Percentiles rank a stretch among this genome's conserved stretches.
Conservation (phyloP, 495 filamentous ascomycete species). For the Glonium stellatum region DNA sequence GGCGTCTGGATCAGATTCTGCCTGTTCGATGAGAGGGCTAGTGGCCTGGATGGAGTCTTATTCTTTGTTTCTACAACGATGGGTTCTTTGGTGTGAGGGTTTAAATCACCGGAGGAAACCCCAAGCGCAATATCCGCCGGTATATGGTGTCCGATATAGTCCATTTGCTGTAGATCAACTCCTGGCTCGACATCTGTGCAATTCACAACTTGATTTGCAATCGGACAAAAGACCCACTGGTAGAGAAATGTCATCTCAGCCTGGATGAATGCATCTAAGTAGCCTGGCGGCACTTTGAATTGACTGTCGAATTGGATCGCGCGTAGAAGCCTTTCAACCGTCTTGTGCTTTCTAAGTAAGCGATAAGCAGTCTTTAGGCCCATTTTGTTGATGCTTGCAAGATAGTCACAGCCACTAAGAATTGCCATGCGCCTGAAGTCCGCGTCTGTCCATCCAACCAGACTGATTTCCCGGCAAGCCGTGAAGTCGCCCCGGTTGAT, state of each 20-base stretch:
- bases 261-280: slow-evolving; percentile 67
- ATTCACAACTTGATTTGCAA: slow-evolving; percentile 60
- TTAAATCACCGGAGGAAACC: slow-evolving; percentile 76
- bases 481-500: slow-evolving; percentile 83
- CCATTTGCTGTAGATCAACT: slow-evolving; percentile 56
- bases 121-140: slow-evolving; percentile 61
- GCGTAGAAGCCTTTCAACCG: slow-evolving; percentile 70
- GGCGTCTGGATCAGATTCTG: slow-evolving; percentile 36
- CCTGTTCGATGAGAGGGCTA: slow-evolving; percentile 11
- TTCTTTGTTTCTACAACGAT: slow-evolving; percentile 7
- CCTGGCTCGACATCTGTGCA: slow-evolving; percentile 56
- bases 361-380: slow-evolving; percentile 91
- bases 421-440: slow-evolving; percentile 96
- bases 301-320: slow-evolving; percentile 83
- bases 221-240: slow-evolving; percentile 87
- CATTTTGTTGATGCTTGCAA: slow-evolving; percentile 72
- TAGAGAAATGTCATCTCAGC: slow-evolving; percentile 91
- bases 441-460: slow-evolving; percentile 84
- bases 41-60: slow-evolving; percentile 18
- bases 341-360: slow-evolving; percentile 81
- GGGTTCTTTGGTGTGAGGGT: slow-evolving; percentile 75
- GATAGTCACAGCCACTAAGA: slow-evolving; percentile 95
- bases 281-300: slow-evolving; percentile 67
- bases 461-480: slow-evolving; percentile 74
- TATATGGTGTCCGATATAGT: slow-evolving; percentile 70